Evolutionary conservation across 331 rosid genomes (phyloP).

Genomic region (Malus hybrid): DNA sequence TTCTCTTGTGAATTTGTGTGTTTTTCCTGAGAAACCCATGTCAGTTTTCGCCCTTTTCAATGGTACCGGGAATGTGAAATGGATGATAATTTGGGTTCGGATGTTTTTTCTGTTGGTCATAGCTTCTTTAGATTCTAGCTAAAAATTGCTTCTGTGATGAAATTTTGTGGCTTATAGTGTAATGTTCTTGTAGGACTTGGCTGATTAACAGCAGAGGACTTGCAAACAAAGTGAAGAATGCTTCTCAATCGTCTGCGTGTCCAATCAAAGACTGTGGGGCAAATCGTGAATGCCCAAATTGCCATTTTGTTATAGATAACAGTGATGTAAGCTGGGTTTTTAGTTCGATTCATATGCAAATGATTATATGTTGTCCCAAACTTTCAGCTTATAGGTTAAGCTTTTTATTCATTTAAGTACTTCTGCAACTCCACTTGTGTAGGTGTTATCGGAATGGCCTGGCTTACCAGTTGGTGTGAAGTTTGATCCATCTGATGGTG

Average conservation of each 20-base stretch:
- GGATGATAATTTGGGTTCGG: neutral
- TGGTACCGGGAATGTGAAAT: neutral
- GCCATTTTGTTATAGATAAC: slow-evolving; percentile 51
- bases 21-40: neutral
- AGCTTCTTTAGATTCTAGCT: neutral
- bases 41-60: neutral
- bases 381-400: too few relatives aligned
- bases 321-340: slow-evolving; percentile 61
- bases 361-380: neutral
- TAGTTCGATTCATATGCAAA: slow-evolving; percentile 5
- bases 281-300: slow-evolving; percentile 75
- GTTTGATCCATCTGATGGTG: slow-evolving; percentile 81
- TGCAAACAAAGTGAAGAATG: slow-evolving; percentile 75
- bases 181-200: slow-evolving; percentile 62
- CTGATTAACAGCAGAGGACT: slow-evolving; percentile 57
- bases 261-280: slow-evolving; percentile 72
- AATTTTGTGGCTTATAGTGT: slow-evolving; percentile 5
- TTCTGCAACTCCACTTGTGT: slow-evolving; percentile 8
- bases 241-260: slow-evolving; percentile 31
- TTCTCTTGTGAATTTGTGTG: neutral
- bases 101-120: slow-evolving; percentile 2
- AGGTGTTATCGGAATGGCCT: slow-evolving; percentile 85
- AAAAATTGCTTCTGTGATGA: neutral
- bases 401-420: neutral
- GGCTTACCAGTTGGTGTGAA: slow-evolving; percentile 88